Base-by-base conservation (phyloP, 2,329 filamentous ascomycete genomes). In the Nemania sp. region DNA sequence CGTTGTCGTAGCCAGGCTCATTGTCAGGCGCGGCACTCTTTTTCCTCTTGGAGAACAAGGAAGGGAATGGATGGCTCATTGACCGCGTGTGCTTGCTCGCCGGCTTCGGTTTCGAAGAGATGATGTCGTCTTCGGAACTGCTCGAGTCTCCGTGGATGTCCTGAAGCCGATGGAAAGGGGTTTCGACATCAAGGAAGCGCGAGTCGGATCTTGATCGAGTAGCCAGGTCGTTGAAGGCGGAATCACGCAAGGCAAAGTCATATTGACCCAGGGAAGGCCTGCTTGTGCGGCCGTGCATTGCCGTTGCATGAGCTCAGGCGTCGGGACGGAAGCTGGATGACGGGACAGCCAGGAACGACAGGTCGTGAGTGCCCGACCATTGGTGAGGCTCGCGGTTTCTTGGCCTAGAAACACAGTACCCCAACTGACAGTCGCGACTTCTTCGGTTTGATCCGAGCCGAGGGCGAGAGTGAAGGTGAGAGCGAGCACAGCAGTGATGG, bases 41-140 rank as follows among this genome's bases (percentile, higher is more conserved):
- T 72, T 82, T 85, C 66, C 83, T 85, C 58, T 75, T 79, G 57
- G 81, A 78, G 66, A 92, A 90, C 26, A 91, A 72, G 15, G 84
- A 86, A 6, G 89, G 86, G 60, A 93, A 88, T 9, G 90, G 89
- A 65, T 93, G 86, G 77, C 90, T 94, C 75, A 88, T 82, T 50
- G 90, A 92, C 49, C 89, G 84, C 23, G 75, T 73, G 70, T 86
- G 83, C 39, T 64, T 61, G 33, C 59, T 56, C 33, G 62, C 51
- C 33, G 63, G 58, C 30, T 62, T 66, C 39, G 65, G 51, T 37
- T 64, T 66, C 31, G 64, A 49, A 37, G 61, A 46, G 22, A 64
- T 57, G 20, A 64, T 57, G 49, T 63, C 64, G 61, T 69, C 64
- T 46, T 68, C 65, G 33, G 77, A 79, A 67, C 72, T 77, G 67